Evolutionary conservation across 2,329 filamentous ascomycete species (phyloP).

Genomic region (Venturiaceae sp.): DNA sequence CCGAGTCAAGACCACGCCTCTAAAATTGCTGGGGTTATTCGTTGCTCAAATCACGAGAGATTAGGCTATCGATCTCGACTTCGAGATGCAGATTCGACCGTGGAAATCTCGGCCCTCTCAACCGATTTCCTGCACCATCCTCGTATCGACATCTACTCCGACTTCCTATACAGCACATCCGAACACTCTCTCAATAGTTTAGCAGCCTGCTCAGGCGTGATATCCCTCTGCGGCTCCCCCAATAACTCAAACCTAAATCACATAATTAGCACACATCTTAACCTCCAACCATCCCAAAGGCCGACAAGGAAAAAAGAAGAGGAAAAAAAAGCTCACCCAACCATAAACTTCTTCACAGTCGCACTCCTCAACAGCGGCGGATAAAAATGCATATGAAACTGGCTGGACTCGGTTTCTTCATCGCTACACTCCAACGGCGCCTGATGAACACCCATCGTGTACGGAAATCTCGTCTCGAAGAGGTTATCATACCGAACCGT

Average conservation of each 20-base stretch:
- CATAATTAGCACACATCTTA: not conserved
- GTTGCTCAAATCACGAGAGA: too few relatives aligned
- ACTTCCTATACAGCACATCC: not conserved
- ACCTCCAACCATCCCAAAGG: not conserved
- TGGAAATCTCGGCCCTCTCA: too few relatives aligned
- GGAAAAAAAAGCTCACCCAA: not conserved
- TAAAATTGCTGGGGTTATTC: too few relatives aligned
- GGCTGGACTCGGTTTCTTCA: conserved; percentile 64
- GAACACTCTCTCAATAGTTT: not conserved
- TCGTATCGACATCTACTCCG: too few relatives aligned
- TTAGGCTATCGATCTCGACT: too few relatives aligned
- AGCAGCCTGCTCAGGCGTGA: not conserved
- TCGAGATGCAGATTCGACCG: too few relatives aligned
- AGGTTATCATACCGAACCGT: conserved; percentile 1
- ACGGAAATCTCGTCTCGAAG: conserved; percentile 1
- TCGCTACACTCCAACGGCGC: conserved; percentile 63
- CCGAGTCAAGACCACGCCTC: too few relatives aligned
- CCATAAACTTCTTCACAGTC: not conserved
- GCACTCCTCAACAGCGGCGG: not conserved
- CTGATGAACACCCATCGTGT: conserved; percentile 67
- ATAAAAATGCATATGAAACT: conserved; percentile 62
- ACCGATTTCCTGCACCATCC: too few relatives aligned
- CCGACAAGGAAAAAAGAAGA: not conserved
- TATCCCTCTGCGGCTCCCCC: not conserved
- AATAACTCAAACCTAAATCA: not conserved